Conservation (phyloP, 257 asterid genomes). For the Fraxinus anomala region DNA sequence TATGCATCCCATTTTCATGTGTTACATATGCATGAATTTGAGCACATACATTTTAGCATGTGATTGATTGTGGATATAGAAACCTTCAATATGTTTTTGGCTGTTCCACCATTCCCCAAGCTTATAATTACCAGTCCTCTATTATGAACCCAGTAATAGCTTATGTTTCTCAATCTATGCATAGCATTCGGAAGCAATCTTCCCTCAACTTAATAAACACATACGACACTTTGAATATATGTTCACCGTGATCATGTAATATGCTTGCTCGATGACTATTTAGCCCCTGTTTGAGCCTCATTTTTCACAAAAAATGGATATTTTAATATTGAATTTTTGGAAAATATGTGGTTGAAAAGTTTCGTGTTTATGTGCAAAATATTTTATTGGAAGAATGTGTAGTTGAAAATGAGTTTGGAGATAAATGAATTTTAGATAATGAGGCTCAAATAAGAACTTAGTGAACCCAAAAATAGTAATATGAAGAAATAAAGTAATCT, state of each 20-base stretch:
- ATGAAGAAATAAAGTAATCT: background rate
- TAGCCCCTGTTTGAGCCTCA: background rate
- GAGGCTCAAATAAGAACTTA: too few species aligned
- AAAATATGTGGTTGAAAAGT: too few species aligned
- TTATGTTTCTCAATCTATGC: background rate
- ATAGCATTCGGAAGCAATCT: background rate
- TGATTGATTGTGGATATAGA: background rate
- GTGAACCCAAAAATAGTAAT: background rate
- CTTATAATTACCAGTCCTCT: background rate
- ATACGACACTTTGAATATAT: background rate
- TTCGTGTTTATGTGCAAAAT: too few species aligned
- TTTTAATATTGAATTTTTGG: too few species aligned
- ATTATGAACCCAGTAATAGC: background rate
- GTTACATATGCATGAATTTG: background rate
- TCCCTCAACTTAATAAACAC: background rate
- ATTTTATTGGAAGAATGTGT: too few species aligned
- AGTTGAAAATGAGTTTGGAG: too few species aligned
- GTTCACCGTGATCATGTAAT: background rate
- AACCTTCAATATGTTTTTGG: background rate
- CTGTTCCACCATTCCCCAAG: background rate
- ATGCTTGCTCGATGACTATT: conserved; percentile 6
- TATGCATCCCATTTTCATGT: background rate
- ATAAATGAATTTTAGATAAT: too few species aligned
- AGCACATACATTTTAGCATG: background rate
- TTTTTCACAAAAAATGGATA: too few species aligned